A percentile compares a stretch with the other conserved stretches of the same genome.
Conservation (phyloP, 345 rosid genomes). For the Aquilaria yunnanensis region DNA sequence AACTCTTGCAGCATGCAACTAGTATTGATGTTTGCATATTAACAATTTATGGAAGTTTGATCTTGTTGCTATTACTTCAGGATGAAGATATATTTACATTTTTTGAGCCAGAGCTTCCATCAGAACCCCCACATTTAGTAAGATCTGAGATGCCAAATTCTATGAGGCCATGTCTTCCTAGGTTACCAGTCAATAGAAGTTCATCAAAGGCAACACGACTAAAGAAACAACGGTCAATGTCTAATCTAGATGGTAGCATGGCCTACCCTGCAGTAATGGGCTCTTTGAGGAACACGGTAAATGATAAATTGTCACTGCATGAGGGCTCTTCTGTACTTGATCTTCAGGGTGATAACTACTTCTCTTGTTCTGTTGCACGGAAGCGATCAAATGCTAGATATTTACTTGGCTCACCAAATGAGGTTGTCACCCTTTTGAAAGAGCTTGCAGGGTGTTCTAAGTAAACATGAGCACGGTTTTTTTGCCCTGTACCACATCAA, state of each 20-base stretch:
- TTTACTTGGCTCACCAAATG: conserved; percentile 34
- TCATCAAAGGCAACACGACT: conserved; percentile 21
- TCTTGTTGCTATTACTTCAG: conserved; percentile 22
- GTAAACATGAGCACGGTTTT: too few species aligned
- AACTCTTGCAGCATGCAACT: neutral
- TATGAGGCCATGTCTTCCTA: conserved; percentile 13
- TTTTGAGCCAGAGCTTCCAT: conserved; percentile 53
- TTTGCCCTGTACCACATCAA: neutral
- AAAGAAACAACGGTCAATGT: conserved; percentile 35
- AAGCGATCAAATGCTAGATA: conserved; percentile 48
- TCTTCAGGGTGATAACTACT: conserved; percentile 44
- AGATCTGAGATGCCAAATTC: conserved; percentile 16
- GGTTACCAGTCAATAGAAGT: conserved; percentile 8
- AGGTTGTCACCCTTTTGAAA: conserved; percentile 34
- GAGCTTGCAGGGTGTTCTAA: conserved; percentile 19
- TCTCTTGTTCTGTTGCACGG: conserved; percentile 48
- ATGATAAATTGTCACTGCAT: conserved; percentile 21
- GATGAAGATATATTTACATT: conserved; percentile 56
- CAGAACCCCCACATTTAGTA: conserved; percentile 8
- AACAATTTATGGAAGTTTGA: neutral
- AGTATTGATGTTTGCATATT: neutral
- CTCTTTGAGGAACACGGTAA: conserved; percentile 24
- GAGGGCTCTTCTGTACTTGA: conserved; percentile 53
- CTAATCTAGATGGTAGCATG: conserved; percentile 26
- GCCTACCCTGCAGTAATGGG: conserved; percentile 11